Evolutionary conservation across 768 basidiomycete species (phyloP), one percentile per base, ranked within the genome.

Genomic region (Nidularia sp.): DNA sequence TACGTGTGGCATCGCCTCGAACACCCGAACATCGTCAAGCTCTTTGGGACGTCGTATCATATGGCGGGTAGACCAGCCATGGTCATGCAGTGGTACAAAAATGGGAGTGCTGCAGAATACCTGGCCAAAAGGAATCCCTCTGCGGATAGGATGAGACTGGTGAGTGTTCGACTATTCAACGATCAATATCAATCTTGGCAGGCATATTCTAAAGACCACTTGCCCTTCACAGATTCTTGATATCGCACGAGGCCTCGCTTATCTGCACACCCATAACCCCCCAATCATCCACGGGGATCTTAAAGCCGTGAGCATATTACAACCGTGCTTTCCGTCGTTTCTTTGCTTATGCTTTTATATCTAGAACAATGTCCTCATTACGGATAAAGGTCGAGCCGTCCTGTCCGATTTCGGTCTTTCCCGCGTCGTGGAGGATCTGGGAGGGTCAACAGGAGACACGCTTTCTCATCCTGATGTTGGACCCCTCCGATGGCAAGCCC

Each of bases 41-140:
- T 80, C n/a, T 75, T 73, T 52, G 79, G 79, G 3, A 71, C 66
- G 3, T 71, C 70, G n/a, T 71, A 70, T 51, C 70, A 71, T 55
- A 68, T 71, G 66, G 56, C 57, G 2, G 65, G 64, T 22, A 56
- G 68, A 7, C 70, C 70, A 1, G 63, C 70, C 7, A 70, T 72
- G 62, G 68, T 80, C 34, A 64, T 78, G 53, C 71, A 73, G 50
- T 80, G 78, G 78, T 78, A 75, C 56, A 58, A 66, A 36, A 77
- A 79, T 42, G 76, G 78, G 5, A 78, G 71, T 52, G 71, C 78
- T 34, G 65, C 65, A 13, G 69, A 74, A 15, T 80, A 79, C 52
- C 63, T 77, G 47, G 63, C 63, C 51, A 63, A 60, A 7, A 58
- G 56, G 43, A 68, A 72, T 45, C 65, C 68, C 4, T 45, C 45